Evolutionary conservation across 768 basidiomycete genomes (phyloP).

Genomic region (Pulveroboletus sp.): DNA sequence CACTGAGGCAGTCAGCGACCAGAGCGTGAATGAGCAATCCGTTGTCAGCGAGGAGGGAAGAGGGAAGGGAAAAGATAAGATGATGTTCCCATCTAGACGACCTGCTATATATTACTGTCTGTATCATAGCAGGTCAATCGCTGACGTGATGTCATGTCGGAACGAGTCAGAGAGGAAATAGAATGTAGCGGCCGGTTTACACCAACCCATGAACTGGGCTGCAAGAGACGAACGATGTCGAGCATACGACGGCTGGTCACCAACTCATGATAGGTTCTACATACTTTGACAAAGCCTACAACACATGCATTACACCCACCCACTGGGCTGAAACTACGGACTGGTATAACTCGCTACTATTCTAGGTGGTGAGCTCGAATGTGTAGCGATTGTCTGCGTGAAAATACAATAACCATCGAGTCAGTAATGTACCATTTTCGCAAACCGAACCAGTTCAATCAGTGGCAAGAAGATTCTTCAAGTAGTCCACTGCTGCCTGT

Average conservation of each 20-base stretch:
- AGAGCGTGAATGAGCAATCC: too few species aligned
- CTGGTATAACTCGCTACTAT: slow-evolving; percentile 7
- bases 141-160: too few species aligned
- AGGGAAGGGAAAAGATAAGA: too few species aligned
- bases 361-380: slow-evolving; percentile 2
- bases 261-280: background rate
- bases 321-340: background rate
- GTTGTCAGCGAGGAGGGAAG: too few species aligned
- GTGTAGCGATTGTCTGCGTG: slow-evolving; percentile 10
- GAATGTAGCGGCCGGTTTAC: too few species aligned
- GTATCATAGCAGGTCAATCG: too few species aligned
- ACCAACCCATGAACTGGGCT: background rate
- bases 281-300: background rate
- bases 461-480: slow-evolving; percentile 56
- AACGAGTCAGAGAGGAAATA: too few species aligned
- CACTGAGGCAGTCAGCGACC: too few species aligned
- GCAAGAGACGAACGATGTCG: background rate
- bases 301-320: background rate
- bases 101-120: too few species aligned
- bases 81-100: too few species aligned
- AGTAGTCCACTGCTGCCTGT: slow-evolving; percentile 64
- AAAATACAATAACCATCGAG: slow-evolving; percentile 3
- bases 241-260: too few species aligned
- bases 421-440: slow-evolving; percentile 1
- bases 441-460: slow-evolving; percentile 26